Evolutionary conservation across 2,329 filamentous ascomycete species (phyloP).

Genomic region (Diaporthe batatas): DNA sequence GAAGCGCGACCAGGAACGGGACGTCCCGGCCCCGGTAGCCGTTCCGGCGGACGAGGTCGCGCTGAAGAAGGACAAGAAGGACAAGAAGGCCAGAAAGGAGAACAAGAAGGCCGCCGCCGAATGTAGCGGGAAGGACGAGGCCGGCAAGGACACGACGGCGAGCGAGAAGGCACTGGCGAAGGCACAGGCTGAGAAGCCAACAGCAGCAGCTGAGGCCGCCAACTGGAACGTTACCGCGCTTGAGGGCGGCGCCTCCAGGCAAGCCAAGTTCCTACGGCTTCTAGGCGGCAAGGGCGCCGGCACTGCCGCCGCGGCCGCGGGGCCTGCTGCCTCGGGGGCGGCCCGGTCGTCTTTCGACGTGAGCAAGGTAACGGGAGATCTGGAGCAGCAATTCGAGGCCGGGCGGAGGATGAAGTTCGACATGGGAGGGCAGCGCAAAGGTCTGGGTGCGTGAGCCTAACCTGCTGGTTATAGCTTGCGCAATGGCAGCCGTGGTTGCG

Average conservation of each 20-base stretch:
- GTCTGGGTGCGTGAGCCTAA: slow-evolving; percentile 62
- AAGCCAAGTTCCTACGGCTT: slow-evolving; percentile 69
- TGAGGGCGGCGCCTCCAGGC: slow-evolving; percentile 63
- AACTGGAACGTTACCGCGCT: slow-evolving; percentile 68
- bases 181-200: slow-evolving; percentile 44
- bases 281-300: slow-evolving; percentile 65
- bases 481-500: background rate
- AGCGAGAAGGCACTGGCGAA: slow-evolving; percentile 42
- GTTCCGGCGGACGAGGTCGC: slow-evolving; percentile 47
- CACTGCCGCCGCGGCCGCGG: slow-evolving; percentile 42
- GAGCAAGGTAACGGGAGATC: slow-evolving; percentile 61
- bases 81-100: slow-evolving; percentile 48
- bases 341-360: slow-evolving; percentile 51
- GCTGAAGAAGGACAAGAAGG: slow-evolving; percentile 60
- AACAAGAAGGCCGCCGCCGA: slow-evolving; percentile 46
- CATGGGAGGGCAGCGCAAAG: slow-evolving; percentile 61
- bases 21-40: slow-evolving; percentile 47
- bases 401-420: slow-evolving; percentile 71
- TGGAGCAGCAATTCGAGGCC: slow-evolving; percentile 69
- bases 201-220: slow-evolving; percentile 50
- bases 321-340: slow-evolving; percentile 26
- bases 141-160: slow-evolving; percentile 38
- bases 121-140: slow-evolving; percentile 41
- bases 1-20: slow-evolving; percentile 45
- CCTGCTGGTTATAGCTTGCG: background rate